Percentiles rank a stretch among this genome's conserved stretches.
Evolutionary conservation across 129 eudicot species (phyloP).

Genomic region (Pulicaria dysenterica): DNA sequence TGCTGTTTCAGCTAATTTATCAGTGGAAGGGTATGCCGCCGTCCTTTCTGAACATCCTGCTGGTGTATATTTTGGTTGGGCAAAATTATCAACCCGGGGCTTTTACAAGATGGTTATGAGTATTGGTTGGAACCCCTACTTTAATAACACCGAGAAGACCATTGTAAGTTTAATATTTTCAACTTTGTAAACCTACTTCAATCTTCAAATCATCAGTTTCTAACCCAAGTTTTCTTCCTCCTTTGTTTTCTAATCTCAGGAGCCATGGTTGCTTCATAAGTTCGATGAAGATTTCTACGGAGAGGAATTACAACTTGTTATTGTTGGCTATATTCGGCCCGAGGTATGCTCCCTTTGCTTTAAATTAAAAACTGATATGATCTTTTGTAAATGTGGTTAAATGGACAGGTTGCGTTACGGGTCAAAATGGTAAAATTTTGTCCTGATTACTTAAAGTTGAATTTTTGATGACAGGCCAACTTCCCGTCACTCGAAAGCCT

Average conservation of each 20-base stretch:
- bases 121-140: constrained; percentile 94
- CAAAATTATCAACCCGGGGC: constrained; percentile 69
- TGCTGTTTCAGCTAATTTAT: constrained; percentile 75
- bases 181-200: neutral
- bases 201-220: neutral
- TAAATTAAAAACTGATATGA: neutral
- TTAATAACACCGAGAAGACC: constrained; percentile 83
- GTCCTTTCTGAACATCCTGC: constrained; percentile 85
- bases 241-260: constrained; percentile 47
- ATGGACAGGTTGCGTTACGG: neutral
- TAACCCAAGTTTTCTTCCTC: constrained; percentile 16
- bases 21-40: constrained; percentile 61
- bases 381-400: neutral
- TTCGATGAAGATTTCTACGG: constrained; percentile 89
- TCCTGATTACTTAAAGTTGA: neutral
- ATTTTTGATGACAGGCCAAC: constrained; percentile 58
- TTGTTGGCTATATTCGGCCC: constrained; percentile 90
- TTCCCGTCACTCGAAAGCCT: constrained; percentile 86
- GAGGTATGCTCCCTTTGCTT: constrained; percentile 58
- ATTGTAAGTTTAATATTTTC: constrained; percentile 58
- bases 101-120: constrained; percentile 99
- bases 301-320: constrained; percentile 71
- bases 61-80: constrained; percentile 99
- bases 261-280: constrained; percentile 98
- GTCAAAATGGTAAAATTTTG: constrained; percentile 2